Evolutionary conservation across 2,329 filamentous ascomycete species (phyloP).

Genomic region (Clonostachys rhizophaga): DNA sequence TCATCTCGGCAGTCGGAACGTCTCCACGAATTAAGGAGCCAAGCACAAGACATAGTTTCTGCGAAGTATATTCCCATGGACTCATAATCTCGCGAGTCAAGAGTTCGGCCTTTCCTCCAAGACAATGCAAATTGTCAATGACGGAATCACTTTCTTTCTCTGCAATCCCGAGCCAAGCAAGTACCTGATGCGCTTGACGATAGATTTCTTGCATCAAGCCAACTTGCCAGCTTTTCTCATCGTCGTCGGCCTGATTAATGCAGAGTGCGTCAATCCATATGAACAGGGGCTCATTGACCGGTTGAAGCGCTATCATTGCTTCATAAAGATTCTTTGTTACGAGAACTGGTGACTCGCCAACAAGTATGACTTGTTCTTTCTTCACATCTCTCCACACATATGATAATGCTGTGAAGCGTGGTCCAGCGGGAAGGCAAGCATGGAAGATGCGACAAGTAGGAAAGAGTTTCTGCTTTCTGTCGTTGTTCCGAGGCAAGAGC

Average conservation of each 20-base stretch:
- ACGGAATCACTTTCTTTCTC: conserved; percentile 18
- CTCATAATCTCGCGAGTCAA: conserved; percentile 18
- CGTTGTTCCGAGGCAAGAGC: background rate
- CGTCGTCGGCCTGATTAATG: conserved; percentile 28
- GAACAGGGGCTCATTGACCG: no score
- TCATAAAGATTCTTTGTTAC: no score
- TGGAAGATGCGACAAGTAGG: no score
- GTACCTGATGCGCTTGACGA: conserved; percentile 18
- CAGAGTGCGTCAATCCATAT: conserved; percentile 34
- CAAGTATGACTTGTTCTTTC: no score
- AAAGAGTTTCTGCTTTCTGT: no score
- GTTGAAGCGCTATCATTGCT: no score
- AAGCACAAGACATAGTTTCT: conserved; percentile 10
- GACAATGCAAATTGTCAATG: conserved; percentile 20
- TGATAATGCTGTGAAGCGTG: no score
- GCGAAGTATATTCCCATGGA: conserved; percentile 22
- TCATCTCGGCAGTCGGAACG: no score
- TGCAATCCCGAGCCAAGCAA: conserved; percentile 27
- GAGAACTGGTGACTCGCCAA: no score
- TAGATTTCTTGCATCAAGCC: conserved; percentile 29
- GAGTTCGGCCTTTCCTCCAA: conserved; percentile 18
- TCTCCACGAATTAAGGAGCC: background rate
- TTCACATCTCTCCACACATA: no score
- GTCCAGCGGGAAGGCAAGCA: no score
- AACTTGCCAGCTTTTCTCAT: conserved; percentile 27